Evolutionary conservation across 306 rosid species (phyloP).

Genomic region (Quercus parvula): DNA sequence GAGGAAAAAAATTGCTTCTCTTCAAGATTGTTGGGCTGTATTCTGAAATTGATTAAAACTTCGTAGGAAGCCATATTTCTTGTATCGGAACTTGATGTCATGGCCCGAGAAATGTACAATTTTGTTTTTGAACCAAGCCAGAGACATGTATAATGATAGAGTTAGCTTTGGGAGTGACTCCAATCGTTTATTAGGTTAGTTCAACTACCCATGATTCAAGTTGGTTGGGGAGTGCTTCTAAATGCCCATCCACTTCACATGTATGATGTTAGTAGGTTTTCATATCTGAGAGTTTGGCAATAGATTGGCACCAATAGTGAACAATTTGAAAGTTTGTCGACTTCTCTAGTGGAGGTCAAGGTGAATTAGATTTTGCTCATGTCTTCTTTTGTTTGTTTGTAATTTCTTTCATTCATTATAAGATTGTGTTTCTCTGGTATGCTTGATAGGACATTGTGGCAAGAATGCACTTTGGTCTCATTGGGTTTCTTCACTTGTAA

Average conservation of each 20-base stretch:
- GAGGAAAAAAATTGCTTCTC: background rate
- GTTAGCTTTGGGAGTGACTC: background rate
- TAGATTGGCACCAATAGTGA: background rate
- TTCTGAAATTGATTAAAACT: background rate
- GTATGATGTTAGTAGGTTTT: background rate
- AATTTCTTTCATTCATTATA: background rate
- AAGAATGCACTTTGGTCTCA: background rate
- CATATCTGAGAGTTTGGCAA: background rate
- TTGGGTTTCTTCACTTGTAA: background rate
- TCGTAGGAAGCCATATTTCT: no score
- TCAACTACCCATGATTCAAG: background rate
- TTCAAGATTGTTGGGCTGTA: background rate
- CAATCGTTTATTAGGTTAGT: background rate
- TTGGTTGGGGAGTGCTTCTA: background rate
- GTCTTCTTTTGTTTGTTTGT: background rate
- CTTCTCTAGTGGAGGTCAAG: background rate
- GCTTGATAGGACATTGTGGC: background rate
- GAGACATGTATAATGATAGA: background rate
- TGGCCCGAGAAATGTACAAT: no score
- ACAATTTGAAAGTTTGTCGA: background rate
- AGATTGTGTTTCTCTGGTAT: background rate
- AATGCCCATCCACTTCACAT: background rate
- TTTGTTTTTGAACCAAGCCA: no score
- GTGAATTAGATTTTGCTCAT: background rate
- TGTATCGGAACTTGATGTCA: no score